Evolutionary conservation across 768 basidiomycete genomes (phyloP), one percentile per base, ranked within the genome.

Genomic region (Phylloporus sp.): DNA sequence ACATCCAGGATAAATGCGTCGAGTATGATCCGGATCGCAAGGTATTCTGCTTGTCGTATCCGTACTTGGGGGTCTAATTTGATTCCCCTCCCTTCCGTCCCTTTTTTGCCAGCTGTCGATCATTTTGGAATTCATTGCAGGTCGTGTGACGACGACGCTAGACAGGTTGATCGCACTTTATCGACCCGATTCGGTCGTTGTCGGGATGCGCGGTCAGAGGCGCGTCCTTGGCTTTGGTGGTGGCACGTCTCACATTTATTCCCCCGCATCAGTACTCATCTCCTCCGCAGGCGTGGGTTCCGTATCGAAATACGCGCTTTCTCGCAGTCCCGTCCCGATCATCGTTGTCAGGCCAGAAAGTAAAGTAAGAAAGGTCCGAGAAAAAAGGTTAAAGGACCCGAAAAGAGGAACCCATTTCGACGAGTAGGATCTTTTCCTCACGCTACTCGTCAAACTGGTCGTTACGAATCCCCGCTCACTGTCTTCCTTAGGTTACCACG

Each of bases 91-190:
- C 44, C 17, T 21, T 37, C 18, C 10, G 5, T 43, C 24, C 21
- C 18, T 36, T 46, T 31, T 22, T 28, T 20, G 32, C 21, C 33
- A 90, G 84, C 76, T 98, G 22, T 92, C 88, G 0, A 77, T 99
- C 41, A 85, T 96, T 41, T 82, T 98, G 33, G 95, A 98, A 70
- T 93, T 87, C 62, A 88, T 97, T 39, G 90, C 93, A 0, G 96
- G 95, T 26, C 85, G 83, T 46, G 80, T 95, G 6, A 90, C 91
- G 1, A 81, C 86, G 41, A 90, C 89, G 9, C 83, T 98, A 44
- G 90, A 97, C 60, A 85, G 94, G 42, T 79, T 94, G 49, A 93
- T 95, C 53, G 88, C 90, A 0, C 77, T 96, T 7, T 93, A 95
- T 59, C 84, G 88, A 28, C 91, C 91, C 5, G 92, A 95, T 64